Evolutionary conservation across 768 basidiomycete genomes (phyloP).

Genomic region (Suillus paluster): DNA sequence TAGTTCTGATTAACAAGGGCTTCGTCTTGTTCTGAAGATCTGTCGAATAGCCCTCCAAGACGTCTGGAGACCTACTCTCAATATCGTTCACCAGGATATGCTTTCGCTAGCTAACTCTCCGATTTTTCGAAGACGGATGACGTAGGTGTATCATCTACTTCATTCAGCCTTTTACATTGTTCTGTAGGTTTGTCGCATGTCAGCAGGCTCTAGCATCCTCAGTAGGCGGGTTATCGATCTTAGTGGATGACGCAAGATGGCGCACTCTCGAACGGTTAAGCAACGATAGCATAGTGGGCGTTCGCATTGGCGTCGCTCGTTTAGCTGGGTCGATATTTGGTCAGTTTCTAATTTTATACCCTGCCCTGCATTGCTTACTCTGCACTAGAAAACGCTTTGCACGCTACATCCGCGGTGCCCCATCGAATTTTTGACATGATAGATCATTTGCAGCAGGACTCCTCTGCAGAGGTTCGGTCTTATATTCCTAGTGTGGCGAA

Average conservation of each 20-base stretch:
- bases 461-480: conserved; percentile 63
- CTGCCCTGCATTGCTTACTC: conserved; percentile 6
- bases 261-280: conserved; percentile 58
- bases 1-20: conserved; percentile 11
- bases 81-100: conserved; percentile 46
- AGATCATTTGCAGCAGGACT: conserved; percentile 54
- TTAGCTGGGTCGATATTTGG: conserved; percentile 61
- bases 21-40: conserved; percentile 2
- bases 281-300: conserved; percentile 75
- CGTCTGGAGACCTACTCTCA: conserved; percentile 38
- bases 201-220: conserved; percentile 58
- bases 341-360: conserved; percentile 38
- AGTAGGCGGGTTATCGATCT: conserved; percentile 39
- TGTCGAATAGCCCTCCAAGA: conserved; percentile 11
- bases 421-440: conserved; percentile 44
- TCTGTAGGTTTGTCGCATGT: conserved; percentile 72
- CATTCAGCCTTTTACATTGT: conserved; percentile 19
- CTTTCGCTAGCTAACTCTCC: conserved; percentile 48
- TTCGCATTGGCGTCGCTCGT: conserved; percentile 85
- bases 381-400: neutral
- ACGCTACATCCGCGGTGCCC: conserved; percentile 26
- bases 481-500: conserved; percentile 49
- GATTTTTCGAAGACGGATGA: conserved; percentile 67
- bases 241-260: conserved; percentile 51
- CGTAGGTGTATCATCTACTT: conserved; percentile 50